Conservation (phyloP, 2,329 filamentous ascomycete genomes). For the Lasiodiplodia sp. region DNA sequence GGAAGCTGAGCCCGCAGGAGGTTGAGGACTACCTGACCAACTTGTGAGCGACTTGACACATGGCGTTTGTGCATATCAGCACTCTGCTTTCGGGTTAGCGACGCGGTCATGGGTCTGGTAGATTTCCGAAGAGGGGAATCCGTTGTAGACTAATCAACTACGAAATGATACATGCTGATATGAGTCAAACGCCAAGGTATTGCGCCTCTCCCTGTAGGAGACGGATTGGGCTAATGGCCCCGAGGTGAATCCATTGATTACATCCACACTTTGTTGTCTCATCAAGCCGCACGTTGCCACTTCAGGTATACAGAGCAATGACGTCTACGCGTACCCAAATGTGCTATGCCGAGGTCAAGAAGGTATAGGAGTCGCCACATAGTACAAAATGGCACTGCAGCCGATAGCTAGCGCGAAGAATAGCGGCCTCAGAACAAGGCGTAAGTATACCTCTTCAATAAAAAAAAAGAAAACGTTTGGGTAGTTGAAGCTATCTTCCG, state of each 20-base stretch:
- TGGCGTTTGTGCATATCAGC: conserved; percentile 27
- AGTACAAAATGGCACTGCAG: too few species aligned
- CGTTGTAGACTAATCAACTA: conserved; percentile 30
- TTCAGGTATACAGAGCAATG: background rate
- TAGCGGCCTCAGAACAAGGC: too few species aligned
- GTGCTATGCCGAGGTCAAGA: background rate
- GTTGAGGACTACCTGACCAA: conserved; percentile 99
- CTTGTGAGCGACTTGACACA: conserved; percentile 63
- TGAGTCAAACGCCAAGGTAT: conserved; percentile 2
- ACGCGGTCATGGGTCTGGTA: conserved; percentile 20
- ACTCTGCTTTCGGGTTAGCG: conserved; percentile 27
- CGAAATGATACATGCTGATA: conserved; percentile 28
- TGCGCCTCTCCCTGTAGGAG: background rate
- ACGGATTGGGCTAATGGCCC: background rate
- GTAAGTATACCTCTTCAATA: too few species aligned
- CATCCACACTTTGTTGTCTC: background rate
- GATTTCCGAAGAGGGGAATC: conserved; percentile 15
- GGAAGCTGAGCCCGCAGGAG: conserved; percentile 95
- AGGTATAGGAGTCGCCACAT: too few species aligned
- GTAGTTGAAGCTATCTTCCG: too few species aligned
- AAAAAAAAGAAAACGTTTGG: too few species aligned
- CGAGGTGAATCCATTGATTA: background rate
- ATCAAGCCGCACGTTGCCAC: background rate
- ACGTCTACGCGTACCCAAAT: background rate
- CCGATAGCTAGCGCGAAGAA: background rate